Evolutionary conservation across 148 eudicot species (phyloP).

Genomic region (Spergularia bocconei): DNA sequence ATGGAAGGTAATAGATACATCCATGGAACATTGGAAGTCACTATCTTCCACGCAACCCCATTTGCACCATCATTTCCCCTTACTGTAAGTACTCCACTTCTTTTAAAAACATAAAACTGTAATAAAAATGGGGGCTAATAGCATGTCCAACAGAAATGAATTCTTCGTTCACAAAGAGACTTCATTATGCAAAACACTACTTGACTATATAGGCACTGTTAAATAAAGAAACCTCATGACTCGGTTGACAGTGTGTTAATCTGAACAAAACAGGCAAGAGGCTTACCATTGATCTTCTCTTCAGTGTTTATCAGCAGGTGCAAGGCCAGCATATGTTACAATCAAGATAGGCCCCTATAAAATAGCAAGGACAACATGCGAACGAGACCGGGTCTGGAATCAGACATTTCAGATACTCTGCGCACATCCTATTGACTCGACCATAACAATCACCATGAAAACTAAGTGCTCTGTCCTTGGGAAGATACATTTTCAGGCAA

Average conservation of each 20-base stretch:
- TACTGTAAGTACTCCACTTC: conserved; percentile 40
- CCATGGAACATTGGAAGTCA: conserved; percentile 87
- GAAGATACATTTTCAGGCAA: conserved; percentile 49
- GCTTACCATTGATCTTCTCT: conserved; percentile 6
- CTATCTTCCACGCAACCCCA: conserved; percentile 78
- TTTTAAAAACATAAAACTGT: too few species aligned
- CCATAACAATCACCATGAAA: conserved; percentile 63
- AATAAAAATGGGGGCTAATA: not conserved
- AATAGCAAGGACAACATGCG: conserved; percentile 63
- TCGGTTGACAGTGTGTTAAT: not conserved
- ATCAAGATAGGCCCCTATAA: conserved; percentile 65
- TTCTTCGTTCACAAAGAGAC: too few species aligned
- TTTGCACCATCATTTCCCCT: conserved; percentile 47
- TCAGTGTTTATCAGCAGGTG: conserved; percentile 62
- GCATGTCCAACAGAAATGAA: not conserved
- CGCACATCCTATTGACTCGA: conserved; percentile 67
- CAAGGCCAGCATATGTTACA: conserved; percentile 60
- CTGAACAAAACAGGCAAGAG: not conserved
- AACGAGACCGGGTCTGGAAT: conserved; percentile 73
- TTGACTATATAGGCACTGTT: not conserved
- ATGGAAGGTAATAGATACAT: conserved; percentile 62
- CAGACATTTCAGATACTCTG: conserved; percentile 82
- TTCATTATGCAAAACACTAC: not conserved
- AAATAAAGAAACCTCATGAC: not conserved
- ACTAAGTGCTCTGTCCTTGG: conserved; percentile 62